Conservation (phyloP, 345 rosid species). For the Arabidopsis thaliana region TAIR10.1 NC_003076.8:7209501-7210000, state of each 20-base stretch:
- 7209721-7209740: constrained; percentile 11
- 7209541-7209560: constrained; percentile 88
- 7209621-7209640: constrained; percentile 12
- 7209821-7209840: constrained; percentile 63
- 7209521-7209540: constrained; percentile 82
- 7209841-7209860: constrained; percentile 18
- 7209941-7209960: constrained; percentile 37
- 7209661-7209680: constrained; percentile 11
- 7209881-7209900: neutral
- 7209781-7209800: constrained; percentile 77
- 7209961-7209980: constrained; percentile 77
- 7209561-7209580: constrained; percentile 78
- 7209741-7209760: constrained; percentile 30
- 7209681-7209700: constrained; percentile 1
- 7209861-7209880: constrained; percentile 23
- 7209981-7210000: constrained; percentile 68
- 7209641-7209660: constrained; percentile 8
- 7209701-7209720: neutral
- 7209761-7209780: constrained; percentile 84
- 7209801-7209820: constrained; percentile 88
- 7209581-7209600: constrained; percentile 80
- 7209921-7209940: neutral
- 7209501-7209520: constrained; percentile 69
- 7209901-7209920: neutral
- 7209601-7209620: neutral